phyloP scores from a whole-genome alignment of 306 rosid species.

The Ochetophila trinervis region DNA sequence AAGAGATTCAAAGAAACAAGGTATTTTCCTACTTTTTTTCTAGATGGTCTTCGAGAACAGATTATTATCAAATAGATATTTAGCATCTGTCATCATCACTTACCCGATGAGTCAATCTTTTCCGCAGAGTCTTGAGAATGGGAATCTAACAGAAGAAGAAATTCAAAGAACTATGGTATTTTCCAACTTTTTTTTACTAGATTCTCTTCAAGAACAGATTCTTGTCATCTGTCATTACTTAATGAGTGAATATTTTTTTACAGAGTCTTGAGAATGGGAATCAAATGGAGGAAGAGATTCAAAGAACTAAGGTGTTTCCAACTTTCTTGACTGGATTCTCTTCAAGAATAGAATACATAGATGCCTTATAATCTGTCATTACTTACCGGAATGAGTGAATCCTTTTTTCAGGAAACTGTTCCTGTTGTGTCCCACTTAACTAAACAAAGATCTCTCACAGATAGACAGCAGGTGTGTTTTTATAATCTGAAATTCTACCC shows the following conservation, averaged over 20 bases:
- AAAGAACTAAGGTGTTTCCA: slow-evolving; percentile 43
- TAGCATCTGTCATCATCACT: neutral
- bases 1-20: slow-evolving; percentile 47
- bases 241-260: slow-evolving; percentile 13
- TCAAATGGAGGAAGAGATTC: slow-evolving; percentile 43
- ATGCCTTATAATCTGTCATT: neutral
- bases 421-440: slow-evolving; percentile 41
- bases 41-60: neutral
- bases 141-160: slow-evolving; percentile 44
- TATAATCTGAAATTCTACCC: slow-evolving; percentile 16
- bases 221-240: neutral
- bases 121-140: slow-evolving; percentile 52
- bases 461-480: slow-evolving; percentile 71
- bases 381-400: slow-evolving; percentile 1
- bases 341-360: neutral
- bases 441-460: slow-evolving; percentile 80
- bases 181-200: slow-evolving; percentile 12
- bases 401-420: slow-evolving; percentile 53
- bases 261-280: slow-evolving; percentile 58
- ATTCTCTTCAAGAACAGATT: neutral
- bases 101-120: slow-evolving; percentile 2
- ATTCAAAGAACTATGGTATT: slow-evolving; percentile 48
- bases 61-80: no score
- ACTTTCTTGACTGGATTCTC: slow-evolving; percentile 6
- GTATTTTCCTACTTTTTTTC: slow-evolving; percentile 30